phyloP scores from a whole-genome alignment of 208 protist genomes.

The Leishmania amazonensis region DNA sequence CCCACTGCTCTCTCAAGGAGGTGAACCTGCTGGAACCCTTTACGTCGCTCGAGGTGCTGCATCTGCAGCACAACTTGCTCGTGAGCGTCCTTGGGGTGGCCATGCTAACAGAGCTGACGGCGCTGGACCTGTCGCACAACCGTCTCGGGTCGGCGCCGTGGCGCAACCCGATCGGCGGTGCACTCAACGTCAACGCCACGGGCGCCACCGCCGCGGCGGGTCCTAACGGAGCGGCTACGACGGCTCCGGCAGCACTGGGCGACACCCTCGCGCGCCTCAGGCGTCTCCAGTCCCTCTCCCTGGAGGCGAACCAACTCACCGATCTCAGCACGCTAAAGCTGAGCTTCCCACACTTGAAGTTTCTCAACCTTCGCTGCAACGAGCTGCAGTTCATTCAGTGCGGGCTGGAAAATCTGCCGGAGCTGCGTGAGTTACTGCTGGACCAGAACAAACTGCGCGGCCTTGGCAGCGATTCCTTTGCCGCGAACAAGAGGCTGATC shows the following conservation, averaged over 20 bases:
- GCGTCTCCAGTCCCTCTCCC: conserved; percentile 76
- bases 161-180: conserved; percentile 9
- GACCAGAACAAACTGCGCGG: conserved; percentile 90
- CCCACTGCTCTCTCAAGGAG: conserved; percentile 77
- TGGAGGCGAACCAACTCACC: conserved; percentile 86
- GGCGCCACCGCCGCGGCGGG: background rate
- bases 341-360: conserved; percentile 61
- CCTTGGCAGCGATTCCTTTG: conserved; percentile 60
- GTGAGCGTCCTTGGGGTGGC: conserved; percentile 52
- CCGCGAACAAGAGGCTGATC: conserved; percentile 46
- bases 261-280: conserved; percentile 45
- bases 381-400: conserved; percentile 81
- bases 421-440: conserved; percentile 91
- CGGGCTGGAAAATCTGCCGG: conserved; percentile 63
- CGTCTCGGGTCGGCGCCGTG: conserved; percentile 37
- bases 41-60: conserved; percentile 56
- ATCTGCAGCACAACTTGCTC: conserved; percentile 86
- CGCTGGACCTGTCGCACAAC: conserved; percentile 88
- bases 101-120: conserved; percentile 51
- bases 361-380: conserved; percentile 91
- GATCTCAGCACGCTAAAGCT: conserved; percentile 60
- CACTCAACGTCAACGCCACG: conserved; percentile 1
- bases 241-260: conserved; percentile 35
- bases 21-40: conserved; percentile 71
- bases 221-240: conserved; percentile 14